These are phyloP conservation scores for Penicillium paradoxum DNA, from an alignment of 495 filamentous ascomycete genomes.

Conservation along the genomic window DNA sequence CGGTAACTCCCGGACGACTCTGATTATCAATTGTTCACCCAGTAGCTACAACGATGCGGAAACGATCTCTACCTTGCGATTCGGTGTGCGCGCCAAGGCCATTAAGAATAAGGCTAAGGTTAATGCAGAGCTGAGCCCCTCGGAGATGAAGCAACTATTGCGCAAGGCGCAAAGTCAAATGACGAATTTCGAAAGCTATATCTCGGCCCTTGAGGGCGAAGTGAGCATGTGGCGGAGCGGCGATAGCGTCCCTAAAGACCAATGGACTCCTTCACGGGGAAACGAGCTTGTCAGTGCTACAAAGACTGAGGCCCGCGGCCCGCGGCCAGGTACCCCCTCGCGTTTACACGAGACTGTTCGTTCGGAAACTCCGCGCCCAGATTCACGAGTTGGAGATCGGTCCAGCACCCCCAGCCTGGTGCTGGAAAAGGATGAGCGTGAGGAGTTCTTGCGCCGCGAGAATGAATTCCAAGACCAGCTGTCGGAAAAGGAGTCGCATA, in stretches of 20 bases:
- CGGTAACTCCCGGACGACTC: conserved; percentile 92
- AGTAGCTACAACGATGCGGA: conserved; percentile 98
- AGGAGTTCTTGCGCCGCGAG: conserved; percentile 91
- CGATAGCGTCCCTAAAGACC: conserved; percentile 83
- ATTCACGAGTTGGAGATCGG: conserved; percentile 83
- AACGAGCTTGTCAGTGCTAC: conserved; percentile 52
- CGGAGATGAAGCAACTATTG: conserved; percentile 86
- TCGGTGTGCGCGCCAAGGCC: conserved; percentile 94
- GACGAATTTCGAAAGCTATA: conserved; percentile 80
- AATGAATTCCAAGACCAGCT: conserved; percentile 97
- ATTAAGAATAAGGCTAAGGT: conserved; percentile 99
- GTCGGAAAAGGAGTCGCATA: conserved; percentile 81
- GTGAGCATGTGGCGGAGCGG: conserved; percentile 81
- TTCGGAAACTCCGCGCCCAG: conserved; percentile 63
- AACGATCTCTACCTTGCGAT: conserved; percentile 87
- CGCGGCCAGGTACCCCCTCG: conserved; percentile 76
- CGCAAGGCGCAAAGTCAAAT: conserved; percentile 89
- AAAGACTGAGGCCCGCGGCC: conserved; percentile 55
- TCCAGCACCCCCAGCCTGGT: conserved; percentile 79
- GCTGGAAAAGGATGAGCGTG: conserved; percentile 92
- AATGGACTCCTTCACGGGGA: conserved; percentile 60
- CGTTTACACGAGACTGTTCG: conserved; percentile 54
- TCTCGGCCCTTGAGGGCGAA: conserved; percentile 79
- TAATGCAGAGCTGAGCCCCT: conserved; percentile 93
- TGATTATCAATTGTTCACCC: conserved; percentile 98